Evolutionary conservation across 495 filamentous ascomycete species (phyloP), one percentile per base, ranked within the genome.

Genomic region (Evernia prunastri): DNA sequence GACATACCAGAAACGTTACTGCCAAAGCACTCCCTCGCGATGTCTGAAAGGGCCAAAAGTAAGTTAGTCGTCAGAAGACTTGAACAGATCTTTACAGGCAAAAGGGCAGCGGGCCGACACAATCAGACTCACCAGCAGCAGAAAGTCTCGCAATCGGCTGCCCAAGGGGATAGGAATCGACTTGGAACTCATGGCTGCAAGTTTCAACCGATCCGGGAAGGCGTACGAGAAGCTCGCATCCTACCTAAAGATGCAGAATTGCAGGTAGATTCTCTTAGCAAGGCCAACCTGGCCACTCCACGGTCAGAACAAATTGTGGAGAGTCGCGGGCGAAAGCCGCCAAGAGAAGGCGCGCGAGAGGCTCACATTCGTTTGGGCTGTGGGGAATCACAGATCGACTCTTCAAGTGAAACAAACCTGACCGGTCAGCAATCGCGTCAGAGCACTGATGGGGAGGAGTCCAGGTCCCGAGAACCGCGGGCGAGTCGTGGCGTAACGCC

Each of bases 31-130:
- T 67, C 75, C 12, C 60, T 74, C 0, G 68, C 74, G 5, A 79
- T 88, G 82, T 81, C 84, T 0, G 89, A 90, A 39, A 84, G 79
- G 63, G 78, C 83, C 25, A 90, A 83, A 74, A 89, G 88, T 76
- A 89, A 84, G 70, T 69, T 87, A 25, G 85, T 91, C 1, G 89
- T 91, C 29, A 77, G 80, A 63, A 79, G 86, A 39, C 71, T 92
- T 9, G 89, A 92, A 70, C 87, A 91, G 59, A 78, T 92, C 6
- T 92, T 92, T 63, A 88, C 87, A n/a, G 89, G 89, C 10, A 86
- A 84, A 63, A 77, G 78, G 35, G 76, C 77, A 20, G 76, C 75
- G 18, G 73, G 71, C 40, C 69, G 71, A 20, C 74, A 80, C 36
- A 75, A 74, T 47, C 79, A 81, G 36, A 73, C 74, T 6, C 65